Percentiles rank a stretch among this genome's conserved stretches.
Evolutionary conservation across 2,329 filamentous ascomycete genomes (phyloP).

Genomic region (Paecilomyces formosus): DNA sequence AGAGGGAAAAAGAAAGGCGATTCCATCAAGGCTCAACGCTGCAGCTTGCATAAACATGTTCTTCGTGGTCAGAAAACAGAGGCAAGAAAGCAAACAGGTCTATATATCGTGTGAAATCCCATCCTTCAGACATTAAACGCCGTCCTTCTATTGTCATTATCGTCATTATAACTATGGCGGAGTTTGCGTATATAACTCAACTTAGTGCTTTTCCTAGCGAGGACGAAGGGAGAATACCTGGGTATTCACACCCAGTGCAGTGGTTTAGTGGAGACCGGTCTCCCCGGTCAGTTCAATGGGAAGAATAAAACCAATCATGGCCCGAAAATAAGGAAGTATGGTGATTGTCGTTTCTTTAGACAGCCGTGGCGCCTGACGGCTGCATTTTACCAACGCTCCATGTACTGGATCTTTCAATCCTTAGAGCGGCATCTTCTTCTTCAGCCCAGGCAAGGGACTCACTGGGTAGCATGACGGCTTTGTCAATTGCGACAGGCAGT

Average conservation of each 20-base stretch:
- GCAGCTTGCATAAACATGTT: neutral
- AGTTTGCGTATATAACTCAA: neutral
- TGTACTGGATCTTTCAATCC: constrained; percentile 18
- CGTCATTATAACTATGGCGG: neutral
- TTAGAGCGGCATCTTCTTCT: constrained; percentile 32
- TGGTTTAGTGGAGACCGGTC: neutral
- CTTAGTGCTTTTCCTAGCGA: neutral
- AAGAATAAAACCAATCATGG: neutral
- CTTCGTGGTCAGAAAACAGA: neutral
- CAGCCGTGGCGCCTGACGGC: neutral
- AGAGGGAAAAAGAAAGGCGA: no score
- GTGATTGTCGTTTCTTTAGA: neutral
- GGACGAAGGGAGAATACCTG: neutral
- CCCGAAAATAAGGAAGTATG: neutral
- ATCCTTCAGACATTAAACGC: neutral
- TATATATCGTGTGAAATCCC: neutral
- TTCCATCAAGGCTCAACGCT: neutral
- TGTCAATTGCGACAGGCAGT: constrained; percentile 49
- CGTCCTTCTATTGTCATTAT: neutral
- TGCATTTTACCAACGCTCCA: constrained; percentile 5
- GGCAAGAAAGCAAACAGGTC: neutral
- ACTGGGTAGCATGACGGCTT: constrained; percentile 38
- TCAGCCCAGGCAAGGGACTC: constrained; percentile 34
- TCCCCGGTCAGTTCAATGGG: neutral
- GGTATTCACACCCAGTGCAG: neutral